Evolutionary conservation across 1,139 yeast genomes (phyloP).

Genomic region (Blastobotrys persicus): DNA sequence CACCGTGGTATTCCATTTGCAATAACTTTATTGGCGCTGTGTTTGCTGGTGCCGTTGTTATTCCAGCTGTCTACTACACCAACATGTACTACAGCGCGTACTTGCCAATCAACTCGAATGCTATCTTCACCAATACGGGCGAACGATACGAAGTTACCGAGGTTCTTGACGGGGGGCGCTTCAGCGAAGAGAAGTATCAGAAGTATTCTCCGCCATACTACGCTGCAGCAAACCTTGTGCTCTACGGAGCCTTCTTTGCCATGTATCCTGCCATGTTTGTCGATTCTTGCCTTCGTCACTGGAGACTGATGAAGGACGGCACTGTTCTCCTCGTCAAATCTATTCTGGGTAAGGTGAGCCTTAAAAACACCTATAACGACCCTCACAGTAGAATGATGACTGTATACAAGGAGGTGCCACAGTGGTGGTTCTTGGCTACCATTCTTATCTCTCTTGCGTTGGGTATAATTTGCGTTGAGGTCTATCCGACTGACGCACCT

Average conservation of each 20-base stretch:
- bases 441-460: slow-evolving; percentile 49
- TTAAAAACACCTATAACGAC: slow-evolving; percentile 39
- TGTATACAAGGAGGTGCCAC: slow-evolving; percentile 59
- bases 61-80: slow-evolving; percentile 46
- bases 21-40: slow-evolving; percentile 45
- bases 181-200: slow-evolving; percentile 35
- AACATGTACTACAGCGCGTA: slow-evolving; percentile 52
- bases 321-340: not conserved
- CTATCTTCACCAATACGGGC: slow-evolving; percentile 49
- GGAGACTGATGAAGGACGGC: slow-evolving; percentile 29
- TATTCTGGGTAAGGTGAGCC: not conserved
- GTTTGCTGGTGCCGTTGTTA: slow-evolving; percentile 42
- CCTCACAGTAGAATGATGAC: slow-evolving; percentile 58
- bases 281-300: slow-evolving; percentile 38
- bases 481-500: slow-evolving; percentile 46
- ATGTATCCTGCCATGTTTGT: slow-evolving; percentile 56
- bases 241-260: slow-evolving; percentile 54
- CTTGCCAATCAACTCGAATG: slow-evolving; percentile 52
- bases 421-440: slow-evolving; percentile 53
- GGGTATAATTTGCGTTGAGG: slow-evolving; percentile 48
- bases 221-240: slow-evolving; percentile 54
- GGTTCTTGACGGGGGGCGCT: slow-evolving; percentile 40
- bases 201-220: slow-evolving; percentile 53
- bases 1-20: slow-evolving; percentile 45
- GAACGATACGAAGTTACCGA: slow-evolving; percentile 42